Conservation (phyloP, 164 flowering plant species). For the Amborella trichopoda region DNA sequence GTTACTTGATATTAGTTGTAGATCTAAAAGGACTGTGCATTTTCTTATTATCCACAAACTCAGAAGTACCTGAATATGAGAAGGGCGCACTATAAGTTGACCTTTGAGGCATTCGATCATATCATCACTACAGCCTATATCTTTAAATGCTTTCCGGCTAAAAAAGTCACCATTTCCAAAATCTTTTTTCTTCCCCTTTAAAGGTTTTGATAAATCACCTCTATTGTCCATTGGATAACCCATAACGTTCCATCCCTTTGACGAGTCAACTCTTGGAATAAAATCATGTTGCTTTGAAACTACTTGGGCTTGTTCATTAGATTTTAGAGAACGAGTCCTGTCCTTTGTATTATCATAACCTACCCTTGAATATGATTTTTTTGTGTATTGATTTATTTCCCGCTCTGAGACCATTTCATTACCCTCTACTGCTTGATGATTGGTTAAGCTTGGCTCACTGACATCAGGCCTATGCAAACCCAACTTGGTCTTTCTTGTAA, state of each 20-base stretch:
- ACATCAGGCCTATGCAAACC: constrained; percentile 7
- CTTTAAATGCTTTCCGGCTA: constrained; percentile 55
- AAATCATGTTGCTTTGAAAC: constrained; percentile 7
- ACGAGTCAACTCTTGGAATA: constrained; percentile 15
- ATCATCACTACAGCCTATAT: constrained; percentile 54
- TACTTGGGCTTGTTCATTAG: constrained; percentile 9
- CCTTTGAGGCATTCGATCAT: constrained; percentile 50
- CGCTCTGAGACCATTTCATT: no score
- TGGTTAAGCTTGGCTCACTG: constrained; percentile 8
- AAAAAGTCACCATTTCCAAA: constrained; percentile 39
- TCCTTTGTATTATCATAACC: no score
- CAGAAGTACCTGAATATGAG: constrained; percentile 99
- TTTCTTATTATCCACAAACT: no score
- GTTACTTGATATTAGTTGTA: no score
- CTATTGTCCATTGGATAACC: constrained; percentile 17
- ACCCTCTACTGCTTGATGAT: constrained; percentile 5
- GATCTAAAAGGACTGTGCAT: no score
- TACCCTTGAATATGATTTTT: no score
- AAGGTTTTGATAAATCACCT: constrained; percentile 11
- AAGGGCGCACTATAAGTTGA: constrained; percentile 47
- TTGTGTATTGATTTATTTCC: no score
- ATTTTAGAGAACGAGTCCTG: neutral
- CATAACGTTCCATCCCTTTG: constrained; percentile 46
- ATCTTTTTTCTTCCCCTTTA: constrained; percentile 11
- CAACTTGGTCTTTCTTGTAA: constrained; percentile 7